These are phyloP conservation scores for Blastobotrys raffinosifermentans DNA, from an alignment of 1,139 yeast genomes.

Conservation along the genomic window DNA sequence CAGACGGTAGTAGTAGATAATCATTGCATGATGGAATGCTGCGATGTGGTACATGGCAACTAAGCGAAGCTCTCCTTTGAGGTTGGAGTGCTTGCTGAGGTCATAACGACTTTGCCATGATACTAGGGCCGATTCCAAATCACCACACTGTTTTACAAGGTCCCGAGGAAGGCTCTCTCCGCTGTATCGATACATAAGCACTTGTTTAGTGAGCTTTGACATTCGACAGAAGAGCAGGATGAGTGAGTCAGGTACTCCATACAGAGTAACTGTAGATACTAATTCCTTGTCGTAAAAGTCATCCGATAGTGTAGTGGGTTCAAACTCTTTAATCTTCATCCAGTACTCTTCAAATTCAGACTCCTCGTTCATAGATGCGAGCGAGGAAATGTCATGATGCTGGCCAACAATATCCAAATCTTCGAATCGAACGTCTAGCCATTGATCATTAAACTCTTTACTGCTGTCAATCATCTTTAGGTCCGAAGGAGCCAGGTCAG, in stretches of 20 bases:
- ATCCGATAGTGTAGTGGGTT: constrained; percentile 16
- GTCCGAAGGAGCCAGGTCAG: constrained; percentile 21
- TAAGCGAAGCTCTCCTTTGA: constrained; percentile 29
- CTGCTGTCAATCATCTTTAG: constrained; percentile 9
- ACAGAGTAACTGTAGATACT: constrained; percentile 72
- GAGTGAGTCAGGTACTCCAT: constrained; percentile 79
- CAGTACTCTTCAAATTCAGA: constrained; percentile 27
- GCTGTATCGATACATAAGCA: constrained; percentile 43
- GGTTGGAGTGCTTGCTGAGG: constrained; percentile 21
- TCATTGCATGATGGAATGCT: constrained; percentile 70
- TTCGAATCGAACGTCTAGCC: constrained; percentile 25
- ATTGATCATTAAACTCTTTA: constrained; percentile 15
- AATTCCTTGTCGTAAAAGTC: constrained; percentile 32
- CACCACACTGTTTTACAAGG: constrained; percentile 42
- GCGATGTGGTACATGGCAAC: constrained; percentile 76
- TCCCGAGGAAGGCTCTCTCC: constrained; percentile 37
- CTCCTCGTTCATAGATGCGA: constrained; percentile 25
- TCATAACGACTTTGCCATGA: constrained; percentile 50
- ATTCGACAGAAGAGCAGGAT: constrained; percentile 51
- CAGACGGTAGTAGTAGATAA: constrained; percentile 69
- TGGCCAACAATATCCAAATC: constrained; percentile 18
- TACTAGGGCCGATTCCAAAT: constrained; percentile 47
- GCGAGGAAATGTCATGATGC: constrained; percentile 5
- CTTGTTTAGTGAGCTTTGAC: constrained; percentile 51
- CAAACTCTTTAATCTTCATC: constrained; percentile 16